Base-by-base conservation (phyloP, 2,329 filamentous ascomycete genomes). In the Fusarium sp. region DNA sequence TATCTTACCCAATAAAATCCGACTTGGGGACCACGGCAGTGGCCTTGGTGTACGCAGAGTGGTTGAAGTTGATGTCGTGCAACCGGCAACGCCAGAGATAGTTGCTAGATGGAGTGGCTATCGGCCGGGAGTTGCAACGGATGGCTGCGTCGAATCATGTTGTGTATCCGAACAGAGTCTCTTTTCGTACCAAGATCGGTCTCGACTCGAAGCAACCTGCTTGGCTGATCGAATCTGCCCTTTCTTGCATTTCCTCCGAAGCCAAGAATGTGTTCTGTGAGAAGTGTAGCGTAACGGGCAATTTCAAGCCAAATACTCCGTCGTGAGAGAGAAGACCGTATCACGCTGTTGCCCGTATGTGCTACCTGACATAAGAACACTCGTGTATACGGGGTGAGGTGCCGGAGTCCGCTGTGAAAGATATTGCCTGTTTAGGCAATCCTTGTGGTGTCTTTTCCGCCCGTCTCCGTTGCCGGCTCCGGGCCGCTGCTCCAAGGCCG, bases 401-500 rank as follows among this genome's bases (percentile, higher is more conserved):
- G 25, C 29, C 33, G 45, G 42, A 54, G 38, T 39, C 44, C 25
- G 18, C 18, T 49, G 15, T 60, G 41, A 56, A 27, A 39, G 25
- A 33, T 27, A 61, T 70, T 74, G 44, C 71, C 71, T 45, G 42
- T 69, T 74, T 74, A 61, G 71, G 71, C 46, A 74, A 63, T 46
- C 45, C 11, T 45, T 29, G 52, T 73, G 67, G 71, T 67, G 59
- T 52, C 27, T 7, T 22, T 15, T 38, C 50, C 55, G 71, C 33
- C 41, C 54, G 39, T 44, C 53, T 60, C 71, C 56, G 60, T 54
- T 64, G 42, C 71, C 64, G 36, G 64, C 47, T 52, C 60, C 59
- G 71, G 50, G 15, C 41, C 12, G n/a, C 47, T 45, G 45, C 61
- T 45, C 38, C 11, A 52, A 36, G 27, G 56, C 65, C 50, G 50